Conservation (phyloP, 768 basidiomycete genomes). For the Pilatotrama ljubarskyi region DNA sequence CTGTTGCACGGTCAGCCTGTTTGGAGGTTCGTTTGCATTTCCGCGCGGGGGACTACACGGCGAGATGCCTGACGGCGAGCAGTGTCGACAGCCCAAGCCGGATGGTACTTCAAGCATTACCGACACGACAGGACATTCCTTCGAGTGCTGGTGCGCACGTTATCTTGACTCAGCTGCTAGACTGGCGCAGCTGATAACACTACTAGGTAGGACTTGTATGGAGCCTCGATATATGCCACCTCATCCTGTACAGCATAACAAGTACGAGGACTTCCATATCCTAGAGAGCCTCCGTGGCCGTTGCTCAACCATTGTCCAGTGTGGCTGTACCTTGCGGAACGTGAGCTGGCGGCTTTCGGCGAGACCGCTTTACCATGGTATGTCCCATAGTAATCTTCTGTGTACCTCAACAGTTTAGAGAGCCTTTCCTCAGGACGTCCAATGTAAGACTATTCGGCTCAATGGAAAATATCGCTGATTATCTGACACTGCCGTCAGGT, state of each 20-base stretch:
- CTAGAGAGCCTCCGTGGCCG: too few species aligned
- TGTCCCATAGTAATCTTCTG: background rate
- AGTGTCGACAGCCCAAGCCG: background rate
- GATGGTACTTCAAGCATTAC: conserved; percentile 10
- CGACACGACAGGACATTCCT: conserved; percentile 2
- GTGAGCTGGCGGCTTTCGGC: background rate
- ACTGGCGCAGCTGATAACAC: too few species aligned
- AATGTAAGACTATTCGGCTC: background rate
- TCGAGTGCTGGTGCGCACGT: background rate
- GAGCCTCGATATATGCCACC: background rate
- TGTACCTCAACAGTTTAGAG: too few species aligned
- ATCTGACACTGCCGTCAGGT: background rate
- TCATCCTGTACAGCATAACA: background rate
- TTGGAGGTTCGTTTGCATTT: background rate
- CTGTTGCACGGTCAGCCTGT: background rate
- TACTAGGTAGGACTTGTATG: background rate
- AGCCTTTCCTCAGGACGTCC: background rate
- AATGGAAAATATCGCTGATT: too few species aligned
- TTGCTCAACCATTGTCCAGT: background rate
- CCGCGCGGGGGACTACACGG: background rate
- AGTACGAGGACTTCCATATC: background rate
- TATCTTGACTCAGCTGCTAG: too few species aligned
- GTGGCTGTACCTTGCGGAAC: background rate
- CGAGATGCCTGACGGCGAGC: background rate
- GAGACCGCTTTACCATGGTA: too few species aligned